A percentile compares a stretch with the other conserved stretches of the same genome.
phyloP scores from a whole-genome alignment of 768 basidiomycete genomes.

The Boletus barrowsii region DNA sequence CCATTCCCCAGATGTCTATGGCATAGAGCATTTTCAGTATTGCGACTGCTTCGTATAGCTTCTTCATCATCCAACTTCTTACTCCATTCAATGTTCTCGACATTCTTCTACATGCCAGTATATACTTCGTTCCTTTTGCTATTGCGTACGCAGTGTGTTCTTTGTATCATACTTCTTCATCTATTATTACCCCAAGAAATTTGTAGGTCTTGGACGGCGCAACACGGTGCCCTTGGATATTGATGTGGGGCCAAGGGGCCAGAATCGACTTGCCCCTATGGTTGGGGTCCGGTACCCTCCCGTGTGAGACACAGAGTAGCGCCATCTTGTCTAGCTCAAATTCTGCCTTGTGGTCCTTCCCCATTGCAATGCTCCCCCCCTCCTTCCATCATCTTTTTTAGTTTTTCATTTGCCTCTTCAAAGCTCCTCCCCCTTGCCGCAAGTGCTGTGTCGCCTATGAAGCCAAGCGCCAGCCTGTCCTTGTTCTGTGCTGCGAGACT shows the following conservation, averaged over 20 bases:
- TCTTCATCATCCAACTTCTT: background rate
- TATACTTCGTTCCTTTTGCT: background rate
- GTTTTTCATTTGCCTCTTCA: too few relatives aligned
- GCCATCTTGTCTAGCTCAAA: too few relatives aligned
- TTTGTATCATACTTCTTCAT: background rate
- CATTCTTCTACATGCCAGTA: background rate
- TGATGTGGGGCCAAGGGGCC: background rate
- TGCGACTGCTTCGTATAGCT: background rate
- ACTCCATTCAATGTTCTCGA: background rate
- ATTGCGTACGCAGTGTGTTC: background rate
- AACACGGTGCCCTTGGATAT: background rate
- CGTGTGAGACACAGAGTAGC: background rate
- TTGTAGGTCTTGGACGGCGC: background rate
- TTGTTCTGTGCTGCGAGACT: rapidly evolving
- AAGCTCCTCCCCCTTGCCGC: too few relatives aligned
- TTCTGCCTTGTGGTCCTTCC: background rate
- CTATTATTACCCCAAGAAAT: background rate
- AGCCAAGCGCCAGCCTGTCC: too few relatives aligned
- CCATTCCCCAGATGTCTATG: background rate
- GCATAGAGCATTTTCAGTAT: background rate
- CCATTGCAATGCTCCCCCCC: background rate
- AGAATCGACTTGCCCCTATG: background rate
- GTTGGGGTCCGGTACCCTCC: background rate
- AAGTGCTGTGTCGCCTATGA: too few relatives aligned
- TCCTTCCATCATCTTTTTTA: too few relatives aligned